A percentile compares a stretch with the other conserved stretches of the same genome.
phyloP scores from a whole-genome alignment of 2,329 filamentous ascomycete species.

The Stachybotrys chartarum region DNA sequence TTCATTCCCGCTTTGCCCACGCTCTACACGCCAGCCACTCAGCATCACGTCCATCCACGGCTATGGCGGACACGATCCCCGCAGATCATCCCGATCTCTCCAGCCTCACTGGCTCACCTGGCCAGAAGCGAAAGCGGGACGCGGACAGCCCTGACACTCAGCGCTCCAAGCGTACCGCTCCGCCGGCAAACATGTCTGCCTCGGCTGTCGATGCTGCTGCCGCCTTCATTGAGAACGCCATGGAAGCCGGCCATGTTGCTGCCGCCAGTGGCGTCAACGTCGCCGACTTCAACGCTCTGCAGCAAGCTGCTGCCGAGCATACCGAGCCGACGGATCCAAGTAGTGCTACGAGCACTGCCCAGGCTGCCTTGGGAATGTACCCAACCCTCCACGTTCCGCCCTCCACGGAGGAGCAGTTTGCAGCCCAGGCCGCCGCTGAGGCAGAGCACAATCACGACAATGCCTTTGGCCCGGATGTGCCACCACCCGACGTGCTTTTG shows the following conservation, averaged over 20 bases:
- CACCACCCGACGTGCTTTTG: slow-evolving; percentile 21
- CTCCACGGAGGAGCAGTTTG: slow-evolving; percentile 53
- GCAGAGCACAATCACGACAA: slow-evolving; percentile 24
- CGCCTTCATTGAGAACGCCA: slow-evolving; percentile 47
- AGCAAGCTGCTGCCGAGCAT: slow-evolving; percentile 43
- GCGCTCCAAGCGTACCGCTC: slow-evolving; percentile 42
- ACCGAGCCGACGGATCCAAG: slow-evolving; percentile 40
- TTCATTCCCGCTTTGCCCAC: neutral
- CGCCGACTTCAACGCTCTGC: slow-evolving; percentile 49
- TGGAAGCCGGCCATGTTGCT: slow-evolving; percentile 33
- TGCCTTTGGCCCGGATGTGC: slow-evolving; percentile 23
- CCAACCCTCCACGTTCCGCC: slow-evolving; percentile 51
- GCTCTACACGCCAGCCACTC: too few species aligned
- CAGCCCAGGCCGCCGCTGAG: slow-evolving; percentile 38
- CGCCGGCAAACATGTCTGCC: slow-evolving; percentile 37
- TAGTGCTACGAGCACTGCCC: slow-evolving; percentile 52
- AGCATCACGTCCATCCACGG: neutral
- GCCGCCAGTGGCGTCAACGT: slow-evolving; percentile 36
- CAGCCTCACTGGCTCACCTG: slow-evolving; percentile 32
- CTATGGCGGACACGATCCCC: slow-evolving; percentile 41
- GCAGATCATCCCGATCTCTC: slow-evolving; percentile 41
- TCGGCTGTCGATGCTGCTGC: slow-evolving; percentile 35
- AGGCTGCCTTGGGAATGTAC: slow-evolving; percentile 53
- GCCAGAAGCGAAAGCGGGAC: slow-evolving; percentile 49
- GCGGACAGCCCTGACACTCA: slow-evolving; percentile 42